These are phyloP conservation scores for Cryptococcus sp. DNA, from an alignment of 1,284 basidiomycete species.

Conservation along the genomic window DNA sequence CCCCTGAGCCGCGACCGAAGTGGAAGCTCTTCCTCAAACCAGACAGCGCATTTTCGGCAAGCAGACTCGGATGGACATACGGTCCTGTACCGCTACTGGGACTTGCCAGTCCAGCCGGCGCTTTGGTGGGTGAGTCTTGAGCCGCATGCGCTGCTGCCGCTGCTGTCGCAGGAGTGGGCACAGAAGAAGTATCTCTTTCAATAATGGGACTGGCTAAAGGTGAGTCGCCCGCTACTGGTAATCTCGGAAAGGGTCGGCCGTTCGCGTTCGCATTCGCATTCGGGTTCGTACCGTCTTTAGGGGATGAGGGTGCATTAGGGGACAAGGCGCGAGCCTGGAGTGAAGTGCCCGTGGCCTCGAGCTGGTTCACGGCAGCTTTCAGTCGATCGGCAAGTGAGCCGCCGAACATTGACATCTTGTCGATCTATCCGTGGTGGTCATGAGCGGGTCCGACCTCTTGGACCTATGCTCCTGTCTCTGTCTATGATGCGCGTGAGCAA, in stretches of 20 bases:
- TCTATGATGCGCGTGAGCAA: no score
- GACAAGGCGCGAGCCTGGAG: conserved; percentile 39
- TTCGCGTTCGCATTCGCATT: background rate
- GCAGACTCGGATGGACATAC: conserved; percentile 19
- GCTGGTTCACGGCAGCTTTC: conserved; percentile 46
- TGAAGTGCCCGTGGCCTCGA: conserved; percentile 42
- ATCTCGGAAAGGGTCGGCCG: background rate
- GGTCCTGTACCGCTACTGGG: background rate
- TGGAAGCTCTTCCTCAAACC: conserved; percentile 40
- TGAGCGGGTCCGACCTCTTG: no score
- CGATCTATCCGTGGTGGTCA: no score
- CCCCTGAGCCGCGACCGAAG: conserved; percentile 20
- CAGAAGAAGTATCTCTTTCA: conserved; percentile 7
- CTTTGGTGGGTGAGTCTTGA: no score
- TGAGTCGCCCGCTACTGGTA: background rate
- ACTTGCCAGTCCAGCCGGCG: no score
- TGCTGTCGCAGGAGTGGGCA: conserved; percentile 3
- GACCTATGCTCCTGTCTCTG: no score
- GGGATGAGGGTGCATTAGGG: conserved; percentile 15
- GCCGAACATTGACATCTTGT: no score
- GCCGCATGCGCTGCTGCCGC: background rate
- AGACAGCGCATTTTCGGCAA: conserved; percentile 44
- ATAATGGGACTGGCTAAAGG: background rate
- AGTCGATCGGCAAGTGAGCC: conserved; percentile 42
- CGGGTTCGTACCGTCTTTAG: background rate